Conservation (phyloP, 306 rosid genomes). For the Glycine latifolia region DNA sequence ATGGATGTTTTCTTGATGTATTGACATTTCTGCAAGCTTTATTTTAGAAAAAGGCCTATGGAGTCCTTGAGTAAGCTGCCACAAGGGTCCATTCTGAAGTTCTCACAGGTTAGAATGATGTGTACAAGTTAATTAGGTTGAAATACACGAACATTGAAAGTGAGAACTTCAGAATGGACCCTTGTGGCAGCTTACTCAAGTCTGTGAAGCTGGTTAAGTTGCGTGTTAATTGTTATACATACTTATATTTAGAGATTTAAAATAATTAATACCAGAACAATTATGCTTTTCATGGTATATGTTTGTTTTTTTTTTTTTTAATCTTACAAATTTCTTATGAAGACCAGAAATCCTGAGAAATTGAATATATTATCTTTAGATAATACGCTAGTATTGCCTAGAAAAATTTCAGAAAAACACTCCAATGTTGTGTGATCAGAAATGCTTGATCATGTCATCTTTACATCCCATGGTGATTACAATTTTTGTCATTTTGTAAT, state of each 20-base stretch:
- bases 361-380: neutral
- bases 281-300: neutral
- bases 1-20: constrained; percentile 19
- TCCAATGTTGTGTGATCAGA: constrained; percentile 6
- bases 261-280: neutral
- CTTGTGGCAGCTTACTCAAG: neutral
- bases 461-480: neutral
- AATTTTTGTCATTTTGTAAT: neutral
- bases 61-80: too few relatives aligned
- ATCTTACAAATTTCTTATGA: neutral
- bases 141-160: neutral
- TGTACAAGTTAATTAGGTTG: neutral
- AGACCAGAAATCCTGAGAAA: neutral
- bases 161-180: neutral
- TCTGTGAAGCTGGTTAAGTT: neutral
- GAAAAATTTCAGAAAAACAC: constrained; percentile 7
- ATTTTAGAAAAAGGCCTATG: constrained; percentile 15
- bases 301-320: neutral
- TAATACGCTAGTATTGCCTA: neutral
- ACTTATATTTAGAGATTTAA: neutral
- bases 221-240: neutral
- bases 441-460: neutral
- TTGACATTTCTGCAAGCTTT: constrained; percentile 14
- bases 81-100: too few relatives aligned
- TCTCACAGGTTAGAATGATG: neutral